phyloP scores from a whole-genome alignment of 2,329 filamentous ascomycete genomes.

The Cladorrhinum sp. region DNA sequence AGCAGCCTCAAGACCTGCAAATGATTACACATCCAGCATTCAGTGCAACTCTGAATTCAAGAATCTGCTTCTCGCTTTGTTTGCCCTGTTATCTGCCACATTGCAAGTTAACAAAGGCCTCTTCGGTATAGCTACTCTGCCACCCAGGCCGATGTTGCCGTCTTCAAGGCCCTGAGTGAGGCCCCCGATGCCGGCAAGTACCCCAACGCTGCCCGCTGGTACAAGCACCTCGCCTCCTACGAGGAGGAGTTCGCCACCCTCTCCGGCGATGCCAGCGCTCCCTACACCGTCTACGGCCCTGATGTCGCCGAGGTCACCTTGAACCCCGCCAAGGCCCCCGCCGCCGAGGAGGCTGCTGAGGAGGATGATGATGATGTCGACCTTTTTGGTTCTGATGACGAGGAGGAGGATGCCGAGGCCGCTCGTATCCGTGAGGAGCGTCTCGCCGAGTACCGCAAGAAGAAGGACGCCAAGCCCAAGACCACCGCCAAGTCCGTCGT shows the following conservation, averaged over 20 bases:
- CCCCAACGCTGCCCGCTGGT: slow-evolving; percentile 94
- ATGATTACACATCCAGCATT: slow-evolving; percentile 58
- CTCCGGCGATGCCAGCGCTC: slow-evolving; percentile 84
- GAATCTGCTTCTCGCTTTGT: neutral
- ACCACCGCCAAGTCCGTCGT: slow-evolving; percentile 92
- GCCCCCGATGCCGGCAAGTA: slow-evolving; percentile 80
- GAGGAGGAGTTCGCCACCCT: slow-evolving; percentile 90
- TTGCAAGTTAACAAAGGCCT: slow-evolving; percentile 7
- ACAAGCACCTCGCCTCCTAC: slow-evolving; percentile 95
- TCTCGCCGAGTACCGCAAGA: slow-evolving; percentile 89
- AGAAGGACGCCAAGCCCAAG: slow-evolving; percentile 95
- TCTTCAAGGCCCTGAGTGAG: slow-evolving; percentile 82
- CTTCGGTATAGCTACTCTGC: slow-evolving; percentile 50
- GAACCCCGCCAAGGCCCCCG: slow-evolving; percentile 82
- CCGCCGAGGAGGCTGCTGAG: slow-evolving; percentile 55
- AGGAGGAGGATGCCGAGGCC: slow-evolving; percentile 90
- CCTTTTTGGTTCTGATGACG: slow-evolving; percentile 88
- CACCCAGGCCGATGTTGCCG: slow-evolving; percentile 92
- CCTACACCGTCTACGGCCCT: slow-evolving; percentile 87
- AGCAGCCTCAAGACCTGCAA: slow-evolving; percentile 77
- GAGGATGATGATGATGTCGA: slow-evolving; percentile 88
- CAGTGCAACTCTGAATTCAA: slow-evolving; percentile 65
- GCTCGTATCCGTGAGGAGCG: slow-evolving; percentile 81
- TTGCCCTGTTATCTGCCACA: neutral
- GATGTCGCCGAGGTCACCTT: slow-evolving; percentile 72